Conservation (phyloP, 495 filamentous ascomycete species). For the Tuber umbilicatum region DNA sequence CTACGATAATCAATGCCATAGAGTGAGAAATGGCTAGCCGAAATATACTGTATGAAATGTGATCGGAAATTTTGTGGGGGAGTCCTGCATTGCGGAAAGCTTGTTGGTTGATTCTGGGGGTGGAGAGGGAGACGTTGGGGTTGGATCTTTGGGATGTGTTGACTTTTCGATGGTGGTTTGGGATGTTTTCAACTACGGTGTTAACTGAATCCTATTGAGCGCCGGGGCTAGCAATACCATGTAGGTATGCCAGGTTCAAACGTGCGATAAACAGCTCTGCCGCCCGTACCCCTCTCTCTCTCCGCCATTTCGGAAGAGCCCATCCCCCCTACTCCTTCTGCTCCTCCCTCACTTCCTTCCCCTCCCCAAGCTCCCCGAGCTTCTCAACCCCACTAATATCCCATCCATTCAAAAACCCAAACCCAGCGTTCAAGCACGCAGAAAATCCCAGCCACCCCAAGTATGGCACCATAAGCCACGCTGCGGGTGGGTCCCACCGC, state of each 20-base stretch:
- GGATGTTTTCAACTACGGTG: neutral
- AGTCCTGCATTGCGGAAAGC: too few relatives aligned
- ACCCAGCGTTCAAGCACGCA: constrained; percentile 64
- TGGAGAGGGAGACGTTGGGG: neutral
- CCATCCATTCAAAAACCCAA: neutral
- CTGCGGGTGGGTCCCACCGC: constrained; percentile 61
- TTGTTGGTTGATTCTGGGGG: too few relatives aligned
- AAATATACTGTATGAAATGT: too few relatives aligned
- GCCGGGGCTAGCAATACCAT: neutral
- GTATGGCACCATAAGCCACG: constrained; percentile 71
- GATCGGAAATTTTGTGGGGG: too few relatives aligned
- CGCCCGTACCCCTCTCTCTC: neutral
- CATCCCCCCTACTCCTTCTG: neutral
- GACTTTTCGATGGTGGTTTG: too few relatives aligned
- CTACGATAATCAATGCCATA: neutral
- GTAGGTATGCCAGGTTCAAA: neutral
- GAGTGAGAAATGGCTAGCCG: too few relatives aligned
- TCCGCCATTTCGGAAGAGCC: neutral
- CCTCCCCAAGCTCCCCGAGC: neutral
- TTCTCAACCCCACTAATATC: neutral
- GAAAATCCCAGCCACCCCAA: constrained; percentile 77
- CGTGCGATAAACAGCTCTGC: neutral
- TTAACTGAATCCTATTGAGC: neutral
- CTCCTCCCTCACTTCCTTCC: neutral
- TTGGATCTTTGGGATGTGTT: too few relatives aligned